Base-by-base conservation (phyloP, 108 stramenopile species). In the Skeletonema marinoi region DNA sequence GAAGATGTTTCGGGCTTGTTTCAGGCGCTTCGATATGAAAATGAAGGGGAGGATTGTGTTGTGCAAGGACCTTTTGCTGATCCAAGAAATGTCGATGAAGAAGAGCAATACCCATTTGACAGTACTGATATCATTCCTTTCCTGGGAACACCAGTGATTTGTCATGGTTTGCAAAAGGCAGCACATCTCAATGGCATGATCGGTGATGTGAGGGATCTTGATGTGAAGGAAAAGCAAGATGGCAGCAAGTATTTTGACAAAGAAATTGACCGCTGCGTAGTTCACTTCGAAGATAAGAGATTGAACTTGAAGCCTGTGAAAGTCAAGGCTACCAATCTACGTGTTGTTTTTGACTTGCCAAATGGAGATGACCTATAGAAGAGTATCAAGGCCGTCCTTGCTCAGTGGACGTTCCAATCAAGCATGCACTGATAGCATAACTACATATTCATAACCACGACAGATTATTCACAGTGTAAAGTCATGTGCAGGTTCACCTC, bases 181-280 rank as follows among this genome's bases (percentile, higher is more conserved):
- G 16, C 70, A n/a, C 70, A 71, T 60, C 59, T 71, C 33, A 71
- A 71, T 60, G 70, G 70, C 7, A 71, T 36, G 32, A 33, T 69
- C 19, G 68, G 25, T 29, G 68, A 69, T 31, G 9, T 69, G 50
- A 35, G 32, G 56, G 33, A n/a, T 8, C 33, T 17, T 71, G 70
- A 21, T 3, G n/a, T 33, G 0, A 46, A 46, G 14, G 44, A 46
- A 46, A 46, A 46, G 14, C 3, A 46, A 16, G 70, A 35, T 7
- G 44, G 44, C 1, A 46, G 44, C 3, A 12, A 46, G 12, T 39
- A 9, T 42, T 39, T 42, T 39, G 39, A 42, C n/a, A 4, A 2
- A 25, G n/a, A 65, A 29, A 65, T 11, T 10, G 65, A 65, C n/a
- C 46, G 17, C 29, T 69, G 44, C 19, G 51, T 51, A 30, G 48